Evolutionary conservation across 1,139 yeast species (phyloP), one percentile per base, ranked within the genome.

Genomic region (Sugiyamaella paludigena): DNA sequence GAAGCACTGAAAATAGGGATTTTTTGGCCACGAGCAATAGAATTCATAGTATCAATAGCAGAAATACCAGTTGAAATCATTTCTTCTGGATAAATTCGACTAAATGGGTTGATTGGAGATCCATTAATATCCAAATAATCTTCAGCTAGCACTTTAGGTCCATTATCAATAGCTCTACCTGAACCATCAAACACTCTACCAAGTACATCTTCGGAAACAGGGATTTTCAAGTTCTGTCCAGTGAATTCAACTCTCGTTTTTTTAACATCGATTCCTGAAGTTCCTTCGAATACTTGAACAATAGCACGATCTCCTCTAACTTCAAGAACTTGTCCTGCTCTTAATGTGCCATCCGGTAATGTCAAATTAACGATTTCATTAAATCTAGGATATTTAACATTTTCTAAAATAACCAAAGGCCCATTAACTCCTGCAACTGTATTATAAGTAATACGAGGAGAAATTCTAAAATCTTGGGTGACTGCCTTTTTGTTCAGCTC

Each of bases 11-110:
- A 92, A 70, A 92, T 92, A 47, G 98, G 98, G 68, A 92, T 92
- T 76, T 94, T 94, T 76, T 92, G 99, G 61, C 99, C 99, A 80
- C 99, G 87, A 55, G 99, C 99, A 78, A 92, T 92, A 37, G 98
- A 91, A 74, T 92, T 94, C 98, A 94, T 92, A 52, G 98, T 91
- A 71, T 92, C 99, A 66, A 92, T 94, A 43, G 98, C 96, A 43
- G 97, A 89, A 59, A 92, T 79, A 80, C 99, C 99, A 27, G 98
- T 92, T 49, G 97, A 89, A 64, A 92, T 92, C 98, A 92, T 92
- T 77, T 92, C 99, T 76, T 92, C 98, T 24, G 99, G 99, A 68
- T 94, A 92, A 61, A 92, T 92, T 76, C 99, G 94, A 44, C 97
- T 95, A 70, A 74, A 92, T 45, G 99, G 99, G 69, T 92, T 92